Percentiles rank a stretch among this genome's conserved stretches.
Conservation (phyloP, 2,329 filamentous ascomycete species). For the Cladosporium sp. region DNA sequence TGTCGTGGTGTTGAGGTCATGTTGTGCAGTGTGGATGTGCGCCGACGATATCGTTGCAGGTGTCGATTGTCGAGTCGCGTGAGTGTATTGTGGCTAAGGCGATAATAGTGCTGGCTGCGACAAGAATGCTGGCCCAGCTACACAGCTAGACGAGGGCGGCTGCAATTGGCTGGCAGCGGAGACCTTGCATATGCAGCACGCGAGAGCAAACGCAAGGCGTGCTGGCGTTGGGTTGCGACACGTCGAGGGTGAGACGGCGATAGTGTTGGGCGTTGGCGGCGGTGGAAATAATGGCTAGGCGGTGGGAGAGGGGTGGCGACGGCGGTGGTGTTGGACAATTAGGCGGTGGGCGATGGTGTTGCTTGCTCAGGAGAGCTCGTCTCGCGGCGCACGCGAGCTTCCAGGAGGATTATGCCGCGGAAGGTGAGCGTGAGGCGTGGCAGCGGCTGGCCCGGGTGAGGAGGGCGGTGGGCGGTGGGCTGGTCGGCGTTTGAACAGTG, state of each 20-base stretch:
- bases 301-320: neutral
- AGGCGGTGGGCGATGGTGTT: neutral
- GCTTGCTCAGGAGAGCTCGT: neutral
- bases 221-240: conserved; percentile 9
- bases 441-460: neutral
- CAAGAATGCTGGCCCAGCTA: conserved; percentile 11
- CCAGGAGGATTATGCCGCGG: neutral
- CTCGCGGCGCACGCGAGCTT: neutral
- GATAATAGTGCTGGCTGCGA: conserved; percentile 8
- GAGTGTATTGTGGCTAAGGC: neutral
- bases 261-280: neutral
- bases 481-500: neutral
- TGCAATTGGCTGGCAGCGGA: conserved; percentile 8
- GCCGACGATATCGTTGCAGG: neutral
- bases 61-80: neutral
- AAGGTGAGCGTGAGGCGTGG: neutral
- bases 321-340: neutral
- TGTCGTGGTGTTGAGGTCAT: conserved; percentile 7
- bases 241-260: neutral
- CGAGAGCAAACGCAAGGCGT: conserved; percentile 11
- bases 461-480: neutral
- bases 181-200: conserved; percentile 12
- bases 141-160: conserved; percentile 8
- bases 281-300: neutral
- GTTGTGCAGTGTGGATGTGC: neutral